These are phyloP conservation scores for Ehretia macrophylla DNA, from an alignment of 257 asterid species.

Conservation along the genomic window DNA sequence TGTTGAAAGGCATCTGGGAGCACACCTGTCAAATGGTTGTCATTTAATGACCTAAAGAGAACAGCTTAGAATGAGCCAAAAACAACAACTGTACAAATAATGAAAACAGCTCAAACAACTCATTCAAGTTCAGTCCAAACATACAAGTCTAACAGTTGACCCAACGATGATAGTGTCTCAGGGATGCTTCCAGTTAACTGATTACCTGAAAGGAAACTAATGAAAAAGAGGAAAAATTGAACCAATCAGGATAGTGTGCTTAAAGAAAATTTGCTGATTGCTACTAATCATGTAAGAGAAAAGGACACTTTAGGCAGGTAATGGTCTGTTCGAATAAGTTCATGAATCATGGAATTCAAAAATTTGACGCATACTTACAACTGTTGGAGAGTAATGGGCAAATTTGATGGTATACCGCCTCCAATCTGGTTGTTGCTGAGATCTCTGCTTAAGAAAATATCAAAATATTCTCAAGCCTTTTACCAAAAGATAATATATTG, in stretches of 20 bases:
- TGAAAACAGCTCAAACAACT: neutral
- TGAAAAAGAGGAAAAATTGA: neutral
- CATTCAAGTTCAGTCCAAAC: conserved; percentile 19
- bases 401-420: conserved; percentile 64
- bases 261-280: conserved; percentile 9
- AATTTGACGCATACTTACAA: conserved; percentile 46
- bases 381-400: conserved; percentile 60
- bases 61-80: conserved; percentile 5
- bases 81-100: neutral
- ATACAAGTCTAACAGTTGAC: conserved; percentile 67
- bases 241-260: neutral
- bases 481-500: neutral
- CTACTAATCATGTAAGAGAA: conserved; percentile 9
- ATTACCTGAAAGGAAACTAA: conserved; percentile 65
- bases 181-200: conserved; percentile 67
- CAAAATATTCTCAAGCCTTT: conserved; percentile 3
- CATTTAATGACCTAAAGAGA: conserved; percentile 50
- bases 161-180: conserved; percentile 38
- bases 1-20: conserved; percentile 75
- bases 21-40: conserved; percentile 62
- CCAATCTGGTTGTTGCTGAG: conserved; percentile 82
- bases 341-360: neutral
- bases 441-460: conserved; percentile 43
- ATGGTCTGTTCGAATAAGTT: neutral
- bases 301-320: neutral